Conservation (phyloP, 2,329 filamentous ascomycete genomes). For the Fusarium sp. region DNA sequence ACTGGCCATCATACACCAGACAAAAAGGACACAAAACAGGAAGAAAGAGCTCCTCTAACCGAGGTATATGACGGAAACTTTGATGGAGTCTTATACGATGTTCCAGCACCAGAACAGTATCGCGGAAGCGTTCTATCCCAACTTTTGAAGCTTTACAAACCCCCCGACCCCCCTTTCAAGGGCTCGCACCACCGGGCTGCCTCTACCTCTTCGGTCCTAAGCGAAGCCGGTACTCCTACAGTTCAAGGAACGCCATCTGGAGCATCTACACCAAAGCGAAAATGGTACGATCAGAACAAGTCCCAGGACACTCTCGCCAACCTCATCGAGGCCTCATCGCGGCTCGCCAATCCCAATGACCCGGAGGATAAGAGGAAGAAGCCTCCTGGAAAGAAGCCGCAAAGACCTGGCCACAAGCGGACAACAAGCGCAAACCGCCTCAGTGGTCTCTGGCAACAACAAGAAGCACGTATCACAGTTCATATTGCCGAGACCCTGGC, state of each 20-base stretch:
- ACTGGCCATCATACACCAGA: slow-evolving; percentile 8
- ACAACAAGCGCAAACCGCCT: slow-evolving; percentile 49
- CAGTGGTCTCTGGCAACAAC: slow-evolving; percentile 52
- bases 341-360: slow-evolving; percentile 49
- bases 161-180: slow-evolving; percentile 41
- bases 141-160: slow-evolving; percentile 58
- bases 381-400: slow-evolving; percentile 44
- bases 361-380: slow-evolving; percentile 24
- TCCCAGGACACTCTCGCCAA: slow-evolving; percentile 58
- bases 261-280: slow-evolving; percentile 53
- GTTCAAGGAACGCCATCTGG: slow-evolving; percentile 51
- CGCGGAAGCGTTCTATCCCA: slow-evolving; percentile 57
- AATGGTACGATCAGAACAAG: slow-evolving; percentile 60
- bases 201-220: slow-evolving; percentile 41
- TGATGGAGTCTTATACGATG: slow-evolving; percentile 51
- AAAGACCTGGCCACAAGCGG: slow-evolving; percentile 47
- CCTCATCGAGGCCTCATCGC: slow-evolving; percentile 57
- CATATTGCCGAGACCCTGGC: slow-evolving; percentile 74
- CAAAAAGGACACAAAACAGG: slow-evolving; percentile 18
- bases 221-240: slow-evolving; percentile 46
- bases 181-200: slow-evolving; percentile 36
- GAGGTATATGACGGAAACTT: slow-evolving; percentile 52
- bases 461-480: slow-evolving; percentile 57
- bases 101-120: slow-evolving; percentile 53
- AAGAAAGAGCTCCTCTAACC: slow-evolving; percentile 37